Conservation (phyloP, 1,284 basidiomycete species). For the Cryptococcus sp. region DNA sequence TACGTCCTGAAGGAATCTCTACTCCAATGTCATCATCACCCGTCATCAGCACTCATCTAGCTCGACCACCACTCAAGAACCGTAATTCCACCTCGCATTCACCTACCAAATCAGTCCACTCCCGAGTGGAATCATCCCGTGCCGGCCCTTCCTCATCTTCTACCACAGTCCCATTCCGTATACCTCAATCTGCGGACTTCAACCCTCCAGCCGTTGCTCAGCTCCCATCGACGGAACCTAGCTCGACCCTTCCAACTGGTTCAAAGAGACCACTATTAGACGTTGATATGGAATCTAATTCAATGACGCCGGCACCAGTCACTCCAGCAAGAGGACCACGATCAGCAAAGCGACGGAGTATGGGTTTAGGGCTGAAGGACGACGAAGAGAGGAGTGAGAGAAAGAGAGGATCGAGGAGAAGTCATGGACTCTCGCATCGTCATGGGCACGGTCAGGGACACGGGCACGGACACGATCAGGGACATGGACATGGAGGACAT, state of each 20-base stretch:
- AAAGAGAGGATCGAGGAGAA: not conserved
- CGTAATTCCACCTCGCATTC: constrained; percentile 3
- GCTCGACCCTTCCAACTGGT: constrained; percentile 12
- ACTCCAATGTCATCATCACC: constrained; percentile 23
- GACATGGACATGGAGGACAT: not conserved
- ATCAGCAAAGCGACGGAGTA: constrained; percentile 21
- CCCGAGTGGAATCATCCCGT: constrained; percentile 2
- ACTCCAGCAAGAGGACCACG: constrained; percentile 7
- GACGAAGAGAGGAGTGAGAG: constrained; percentile 1
- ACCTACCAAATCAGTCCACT: constrained; percentile 7
- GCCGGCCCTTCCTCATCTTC: constrained; percentile 1
- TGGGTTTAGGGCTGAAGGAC: constrained; percentile 6
- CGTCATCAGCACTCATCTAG: constrained; percentile 2
- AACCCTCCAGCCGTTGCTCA: constrained; percentile 11
- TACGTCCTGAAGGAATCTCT: constrained; percentile 3
- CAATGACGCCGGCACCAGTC: not conserved
- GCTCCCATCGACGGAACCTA: constrained; percentile 5
- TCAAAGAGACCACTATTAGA: constrained; percentile 18
- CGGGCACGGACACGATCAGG: not conserved
- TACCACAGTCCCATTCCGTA: constrained; percentile 4
- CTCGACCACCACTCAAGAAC: not conserved
- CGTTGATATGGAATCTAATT: constrained; percentile 7
- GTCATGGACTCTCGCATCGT: not conserved
- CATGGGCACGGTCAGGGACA: not conserved
- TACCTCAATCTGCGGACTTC: constrained; percentile 9